phyloP scores from a whole-genome alignment of 2,329 filamentous ascomycete genomes.

The Blastomyces gilchristii region DNA sequence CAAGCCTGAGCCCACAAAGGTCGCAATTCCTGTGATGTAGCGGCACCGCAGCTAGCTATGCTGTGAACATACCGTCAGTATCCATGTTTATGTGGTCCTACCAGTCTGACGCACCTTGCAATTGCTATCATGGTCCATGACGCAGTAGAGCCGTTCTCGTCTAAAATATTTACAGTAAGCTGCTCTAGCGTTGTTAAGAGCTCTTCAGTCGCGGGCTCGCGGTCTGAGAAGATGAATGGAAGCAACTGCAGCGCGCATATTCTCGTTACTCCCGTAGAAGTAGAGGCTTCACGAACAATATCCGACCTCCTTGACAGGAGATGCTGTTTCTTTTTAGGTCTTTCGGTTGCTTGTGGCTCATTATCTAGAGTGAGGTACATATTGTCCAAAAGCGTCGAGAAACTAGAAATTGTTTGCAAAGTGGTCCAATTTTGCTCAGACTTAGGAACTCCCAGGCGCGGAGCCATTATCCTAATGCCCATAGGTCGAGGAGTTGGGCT shows the following conservation, averaged over 20 bases:
- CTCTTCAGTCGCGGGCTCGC: conserved; percentile 41
- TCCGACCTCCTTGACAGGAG: conserved; percentile 29
- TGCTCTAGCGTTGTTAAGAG: conserved; percentile 48
- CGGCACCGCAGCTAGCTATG: conserved; percentile 23
- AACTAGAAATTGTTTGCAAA: conserved; percentile 30
- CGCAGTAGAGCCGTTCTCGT: conserved; percentile 57
- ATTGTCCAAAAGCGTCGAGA: conserved; percentile 32
- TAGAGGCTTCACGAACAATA: conserved; percentile 27
- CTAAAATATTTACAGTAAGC: conserved; percentile 50
- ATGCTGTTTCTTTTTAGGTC: conserved; percentile 28
- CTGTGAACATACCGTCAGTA: conserved; percentile 18
- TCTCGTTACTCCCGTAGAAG: conserved; percentile 31
- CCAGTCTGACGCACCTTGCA: conserved; percentile 50
- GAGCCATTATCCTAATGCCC: conserved; percentile 27
- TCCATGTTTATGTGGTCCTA: conserved; percentile 8
- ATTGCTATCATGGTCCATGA: conserved; percentile 82
- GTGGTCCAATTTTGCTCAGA: conserved; percentile 34
- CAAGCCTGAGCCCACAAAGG: conserved; percentile 61
- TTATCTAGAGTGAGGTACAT: conserved; percentile 13
- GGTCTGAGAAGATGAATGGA: conserved; percentile 41
- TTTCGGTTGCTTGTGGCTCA: conserved; percentile 9
- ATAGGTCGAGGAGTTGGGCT: conserved; percentile 24
- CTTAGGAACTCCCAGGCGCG: conserved; percentile 26
- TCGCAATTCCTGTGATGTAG: conserved; percentile 35
- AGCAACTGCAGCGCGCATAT: conserved; percentile 46